These are phyloP conservation scores for Dactylellina leptospora DNA, from an alignment of 2,329 filamentous ascomycete species.

Conservation along the genomic window DNA sequence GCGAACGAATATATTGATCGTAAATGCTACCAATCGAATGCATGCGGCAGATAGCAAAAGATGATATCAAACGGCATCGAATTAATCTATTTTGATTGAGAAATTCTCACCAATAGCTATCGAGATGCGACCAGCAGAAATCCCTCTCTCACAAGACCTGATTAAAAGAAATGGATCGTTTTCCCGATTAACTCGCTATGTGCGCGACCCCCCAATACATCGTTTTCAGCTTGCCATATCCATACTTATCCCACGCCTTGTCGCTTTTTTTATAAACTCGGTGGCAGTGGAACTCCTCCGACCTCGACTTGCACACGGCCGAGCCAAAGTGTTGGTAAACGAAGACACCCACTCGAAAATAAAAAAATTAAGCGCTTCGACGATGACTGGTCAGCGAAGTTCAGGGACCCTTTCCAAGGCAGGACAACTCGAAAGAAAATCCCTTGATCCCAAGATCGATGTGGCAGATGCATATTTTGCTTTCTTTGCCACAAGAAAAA, in stretches of 20 bases:
- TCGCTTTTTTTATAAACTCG: slow-evolving; percentile 13
- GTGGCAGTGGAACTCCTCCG: slow-evolving; percentile 53
- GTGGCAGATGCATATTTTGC: not conserved
- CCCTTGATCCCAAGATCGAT: slow-evolving; percentile 17
- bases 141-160: slow-evolving; percentile 39
- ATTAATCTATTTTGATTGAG: slow-evolving; percentile 25
- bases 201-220: not conserved
- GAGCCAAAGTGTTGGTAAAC: slow-evolving; percentile 50
- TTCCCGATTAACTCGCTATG: not conserved
- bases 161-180: not conserved
- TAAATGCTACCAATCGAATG: slow-evolving; percentile 36
- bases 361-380: slow-evolving; percentile 35
- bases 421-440: not conserved
- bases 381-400: slow-evolving; percentile 29
- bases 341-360: slow-evolving; percentile 35
- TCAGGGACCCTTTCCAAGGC: slow-evolving; percentile 39
- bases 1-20: not conserved
- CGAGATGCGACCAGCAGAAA: slow-evolving; percentile 27
- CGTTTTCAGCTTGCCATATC: slow-evolving; percentile 14
- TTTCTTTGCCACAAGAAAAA: slow-evolving; percentile 7
- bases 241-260: slow-evolving; percentile 11
- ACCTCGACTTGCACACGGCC: slow-evolving; percentile 38
- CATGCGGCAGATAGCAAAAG: slow-evolving; percentile 35
- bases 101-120: slow-evolving; percentile 30
- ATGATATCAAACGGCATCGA: slow-evolving; percentile 20